phyloP scores from a whole-genome alignment of 1,284 basidiomycete genomes.

The Stygiomarasmius scandens region DNA sequence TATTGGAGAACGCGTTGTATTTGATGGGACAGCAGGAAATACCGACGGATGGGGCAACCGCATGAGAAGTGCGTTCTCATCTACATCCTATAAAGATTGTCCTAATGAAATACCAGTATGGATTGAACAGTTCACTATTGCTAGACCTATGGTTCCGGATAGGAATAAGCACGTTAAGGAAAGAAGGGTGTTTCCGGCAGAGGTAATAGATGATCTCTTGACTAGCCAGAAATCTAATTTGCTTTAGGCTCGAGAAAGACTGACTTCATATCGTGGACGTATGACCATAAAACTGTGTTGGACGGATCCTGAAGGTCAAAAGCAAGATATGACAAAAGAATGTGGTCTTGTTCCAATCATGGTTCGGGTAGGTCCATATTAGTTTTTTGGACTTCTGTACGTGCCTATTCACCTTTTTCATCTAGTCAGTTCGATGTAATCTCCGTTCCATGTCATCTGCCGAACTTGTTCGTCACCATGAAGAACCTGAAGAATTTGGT shows the following conservation, averaged over 20 bases:
- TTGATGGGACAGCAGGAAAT: conserved; percentile 74
- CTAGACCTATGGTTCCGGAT: conserved; percentile 87
- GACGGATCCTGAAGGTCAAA: conserved; percentile 76
- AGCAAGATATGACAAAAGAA: conserved; percentile 79
- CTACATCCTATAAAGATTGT: not conserved
- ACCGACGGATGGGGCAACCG: conserved; percentile 76
- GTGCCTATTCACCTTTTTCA: not conserved
- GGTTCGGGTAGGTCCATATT: conserved; percentile 84
- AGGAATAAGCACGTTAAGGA: conserved; percentile 79
- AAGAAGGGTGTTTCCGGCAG: conserved; percentile 84
- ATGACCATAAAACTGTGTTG: conserved; percentile 92
- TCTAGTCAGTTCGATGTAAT: conserved; percentile 92
- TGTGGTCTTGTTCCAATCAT: conserved; percentile 96
- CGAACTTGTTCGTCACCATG: conserved; percentile 87
- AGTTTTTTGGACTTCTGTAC: not conserved
- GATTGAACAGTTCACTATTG: conserved; percentile 87
- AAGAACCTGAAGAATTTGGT: conserved; percentile 98
- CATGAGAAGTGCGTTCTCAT: conserved; percentile 69
- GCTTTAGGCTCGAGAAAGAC: conserved; percentile 83
- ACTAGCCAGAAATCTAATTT: conserved; percentile 1
- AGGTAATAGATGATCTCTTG: conserved; percentile 55
- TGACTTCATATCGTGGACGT: conserved; percentile 90
- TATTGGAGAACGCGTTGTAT: conserved; percentile 89
- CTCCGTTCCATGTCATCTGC: conserved; percentile 83
- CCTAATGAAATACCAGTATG: conserved; percentile 60